phyloP scores from a whole-genome alignment of 2,329 filamentous ascomycete genomes.

The Fusarium nanum region DNA sequence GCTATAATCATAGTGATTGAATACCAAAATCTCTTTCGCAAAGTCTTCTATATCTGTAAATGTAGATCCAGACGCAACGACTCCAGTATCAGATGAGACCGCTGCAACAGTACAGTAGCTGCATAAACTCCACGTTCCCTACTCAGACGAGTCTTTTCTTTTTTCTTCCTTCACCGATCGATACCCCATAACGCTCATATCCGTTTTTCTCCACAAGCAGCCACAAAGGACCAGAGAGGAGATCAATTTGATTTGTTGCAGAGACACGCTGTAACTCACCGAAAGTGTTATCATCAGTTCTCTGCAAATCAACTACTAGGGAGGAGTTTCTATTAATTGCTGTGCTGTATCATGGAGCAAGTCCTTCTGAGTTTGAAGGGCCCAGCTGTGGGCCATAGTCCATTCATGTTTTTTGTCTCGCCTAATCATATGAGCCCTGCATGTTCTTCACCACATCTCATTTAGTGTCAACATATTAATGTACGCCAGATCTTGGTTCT shows the following conservation, averaged over 20 bases:
- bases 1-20: not conserved
- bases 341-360: not conserved
- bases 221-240: not conserved
- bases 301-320: constrained; percentile 1
- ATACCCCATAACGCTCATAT: constrained; percentile 10
- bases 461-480: constrained; percentile 17
- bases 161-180: constrained; percentile 10
- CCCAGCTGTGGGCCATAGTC: not conserved
- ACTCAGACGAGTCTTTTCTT: constrained; percentile 5
- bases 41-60: not conserved
- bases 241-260: constrained; percentile 7
- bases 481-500: constrained; percentile 20
- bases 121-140: not conserved
- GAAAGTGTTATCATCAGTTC: constrained; percentile 1
- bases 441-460: constrained; percentile 41
- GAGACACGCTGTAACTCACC: constrained; percentile 7
- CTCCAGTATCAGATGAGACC: constrained; percentile 1
- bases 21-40: not conserved
- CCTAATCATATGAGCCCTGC: constrained; percentile 36
- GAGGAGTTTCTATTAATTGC: constrained; percentile 17
- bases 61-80: not conserved
- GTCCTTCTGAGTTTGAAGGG: not conserved
- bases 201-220: constrained; percentile 15
- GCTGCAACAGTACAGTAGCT: not conserved
- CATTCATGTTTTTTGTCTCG: constrained; percentile 7